Conservation (phyloP, 306 rosid species). For the Vigna reflexopilosa region DNA sequence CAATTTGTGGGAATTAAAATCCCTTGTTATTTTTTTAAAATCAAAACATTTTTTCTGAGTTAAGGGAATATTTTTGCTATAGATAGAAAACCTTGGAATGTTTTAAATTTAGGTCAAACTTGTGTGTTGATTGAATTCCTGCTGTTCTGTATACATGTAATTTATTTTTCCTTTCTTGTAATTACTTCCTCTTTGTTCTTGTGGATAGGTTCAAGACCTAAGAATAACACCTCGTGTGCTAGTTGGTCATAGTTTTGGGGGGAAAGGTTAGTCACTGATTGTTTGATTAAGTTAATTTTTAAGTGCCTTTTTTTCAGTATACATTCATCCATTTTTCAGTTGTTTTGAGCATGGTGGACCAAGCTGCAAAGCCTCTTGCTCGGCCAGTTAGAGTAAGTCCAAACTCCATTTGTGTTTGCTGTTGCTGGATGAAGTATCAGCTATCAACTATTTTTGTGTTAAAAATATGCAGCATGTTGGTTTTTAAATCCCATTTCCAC, state of each 20-base stretch:
- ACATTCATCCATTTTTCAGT: constrained; percentile 57
- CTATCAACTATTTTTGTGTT: constrained; percentile 14
- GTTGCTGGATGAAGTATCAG: constrained; percentile 15
- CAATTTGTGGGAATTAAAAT: constrained; percentile 29
- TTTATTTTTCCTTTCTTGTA: constrained; percentile 11
- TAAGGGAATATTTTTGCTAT: constrained; percentile 19
- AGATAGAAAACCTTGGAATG: constrained; percentile 31
- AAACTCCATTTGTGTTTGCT: constrained; percentile 34
- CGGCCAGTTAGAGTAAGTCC: constrained; percentile 87
- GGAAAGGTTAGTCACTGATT: constrained; percentile 71
- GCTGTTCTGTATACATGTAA: constrained; percentile 2
- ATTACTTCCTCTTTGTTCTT: constrained; percentile 42
- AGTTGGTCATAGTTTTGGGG: constrained; percentile 98
- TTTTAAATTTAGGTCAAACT: constrained; percentile 1
- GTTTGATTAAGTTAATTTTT: not conserved
- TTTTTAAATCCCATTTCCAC: constrained; percentile 5
- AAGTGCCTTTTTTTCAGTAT: not conserved
- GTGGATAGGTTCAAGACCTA: constrained; percentile 71
- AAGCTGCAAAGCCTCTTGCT: constrained; percentile 98
- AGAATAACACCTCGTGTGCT: constrained; percentile 86
- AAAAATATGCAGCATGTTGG: not conserved
- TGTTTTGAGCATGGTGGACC: constrained; percentile 95
- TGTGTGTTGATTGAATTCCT: constrained; percentile 12
- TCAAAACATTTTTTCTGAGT: not conserved
- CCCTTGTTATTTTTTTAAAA: not conserved